Base-by-base conservation (phyloP, 1,284 basidiomycete species). In the Hemileccinum hortonii region DNA sequence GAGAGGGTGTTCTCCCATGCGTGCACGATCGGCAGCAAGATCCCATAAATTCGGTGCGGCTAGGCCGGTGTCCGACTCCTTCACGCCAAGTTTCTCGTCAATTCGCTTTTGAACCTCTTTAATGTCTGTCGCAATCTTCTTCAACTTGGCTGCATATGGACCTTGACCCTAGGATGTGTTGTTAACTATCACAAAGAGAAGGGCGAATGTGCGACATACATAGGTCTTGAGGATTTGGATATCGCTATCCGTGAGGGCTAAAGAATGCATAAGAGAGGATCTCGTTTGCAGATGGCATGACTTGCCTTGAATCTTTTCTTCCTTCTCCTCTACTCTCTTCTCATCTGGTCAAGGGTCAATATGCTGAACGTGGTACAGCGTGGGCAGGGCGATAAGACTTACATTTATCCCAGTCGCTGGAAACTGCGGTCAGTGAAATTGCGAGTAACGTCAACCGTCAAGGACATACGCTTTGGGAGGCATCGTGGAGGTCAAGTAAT, bases 221-320 rank as follows among this genome's bases (percentile, higher is more conserved):
- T 99, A 99, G 56, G 97, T 99, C 78, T 98, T 98, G 61, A 99
- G 83, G 57, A 99, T 96, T 73, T 99, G 96, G 53, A 99, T 99
- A 70, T 99, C 97, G 57, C 92, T 95, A 66, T 98, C 97, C 69
- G 98, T 97, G 58, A 99, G 86, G 47, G 90, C 96, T 89, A 66
- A 47, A 50, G 24, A 6, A 14, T 69, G 26, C 63, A 56, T 55
- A 35, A 53, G 52, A 19, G 40, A 30, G 12, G 6, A 6, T 30
- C 21, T 44, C 21, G 19, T 21, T 39, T 5, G 24, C 4, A 35
- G 44, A 44, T 41, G 22, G 32, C 22, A 54, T 33, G 32, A 77
- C 86, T 55, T 62, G 88, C 92, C 87, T 63, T 92, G 86, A 65
- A 95, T 94, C 79, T 96, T 95, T 74, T 94, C 92, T 67, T 96